Conservation (phyloP, 1,284 basidiomycete species). For the Trichosporon faecale region DNA sequence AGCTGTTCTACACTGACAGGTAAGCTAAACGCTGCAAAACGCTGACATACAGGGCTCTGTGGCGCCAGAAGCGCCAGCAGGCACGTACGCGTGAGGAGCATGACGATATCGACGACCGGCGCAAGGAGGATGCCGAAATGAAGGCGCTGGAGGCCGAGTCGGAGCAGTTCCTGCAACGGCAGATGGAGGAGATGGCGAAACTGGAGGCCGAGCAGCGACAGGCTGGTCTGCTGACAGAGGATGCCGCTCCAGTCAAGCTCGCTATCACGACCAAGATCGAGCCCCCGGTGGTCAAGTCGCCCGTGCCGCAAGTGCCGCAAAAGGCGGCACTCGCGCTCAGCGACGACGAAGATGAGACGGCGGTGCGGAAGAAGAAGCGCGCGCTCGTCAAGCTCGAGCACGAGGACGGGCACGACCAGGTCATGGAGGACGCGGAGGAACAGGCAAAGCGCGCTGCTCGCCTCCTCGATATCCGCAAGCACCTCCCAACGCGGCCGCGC, state of each 20-base stretch:
- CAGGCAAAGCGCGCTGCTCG: slow-evolving; percentile 68
- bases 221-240: slow-evolving; percentile 81
- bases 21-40: slow-evolving; percentile 42
- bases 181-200: slow-evolving; percentile 87
- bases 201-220: slow-evolving; percentile 81
- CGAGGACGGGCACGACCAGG: slow-evolving; percentile 39
- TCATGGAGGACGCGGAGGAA: slow-evolving; percentile 30
- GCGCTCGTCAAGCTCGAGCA: slow-evolving; percentile 83
- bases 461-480: slow-evolving; percentile 69
- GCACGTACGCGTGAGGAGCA: slow-evolving; percentile 69
- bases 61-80: slow-evolving; percentile 67
- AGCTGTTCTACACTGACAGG: slow-evolving; percentile 80
- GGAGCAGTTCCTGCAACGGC: slow-evolving; percentile 78
- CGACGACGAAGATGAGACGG: slow-evolving; percentile 74
- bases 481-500: slow-evolving; percentile 66
- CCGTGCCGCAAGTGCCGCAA: slow-evolving; percentile 35
- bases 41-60: slow-evolving; percentile 59
- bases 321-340: slow-evolving; percentile 58
- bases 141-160: slow-evolving; percentile 79
- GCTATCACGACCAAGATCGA: slow-evolving; percentile 57
- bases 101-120: slow-evolving; percentile 74
- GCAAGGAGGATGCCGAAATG: slow-evolving; percentile 75
- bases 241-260: slow-evolving; percentile 78
- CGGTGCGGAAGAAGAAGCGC: slow-evolving; percentile 67
- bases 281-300: background rate